Percentiles rank a stretch among this genome's conserved stretches.
phyloP scores from a whole-genome alignment of 768 basidiomycete species.

The Aureoboletus auriporus region DNA sequence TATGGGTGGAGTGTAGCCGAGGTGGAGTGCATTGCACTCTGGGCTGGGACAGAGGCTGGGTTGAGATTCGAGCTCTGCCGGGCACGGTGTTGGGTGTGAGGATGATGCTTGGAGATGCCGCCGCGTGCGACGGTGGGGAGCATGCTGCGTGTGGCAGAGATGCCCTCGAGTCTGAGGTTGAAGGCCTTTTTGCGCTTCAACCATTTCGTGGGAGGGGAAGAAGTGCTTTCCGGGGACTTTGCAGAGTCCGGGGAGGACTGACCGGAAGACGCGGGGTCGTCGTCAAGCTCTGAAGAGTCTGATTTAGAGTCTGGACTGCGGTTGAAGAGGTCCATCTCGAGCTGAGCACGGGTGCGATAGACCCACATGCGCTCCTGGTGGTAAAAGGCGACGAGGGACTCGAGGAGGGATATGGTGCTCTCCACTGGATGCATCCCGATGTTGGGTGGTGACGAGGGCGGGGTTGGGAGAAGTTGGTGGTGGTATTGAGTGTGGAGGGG shows the following conservation, averaged over 20 bases:
- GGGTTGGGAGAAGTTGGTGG: constrained; percentile 31
- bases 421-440: constrained; percentile 35
- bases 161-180: constrained; percentile 47
- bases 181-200: constrained; percentile 56
- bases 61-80: constrained; percentile 30
- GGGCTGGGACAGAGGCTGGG: constrained; percentile 23
- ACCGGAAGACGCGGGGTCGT: constrained; percentile 19
- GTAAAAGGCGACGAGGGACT: constrained; percentile 63
- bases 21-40: constrained; percentile 10
- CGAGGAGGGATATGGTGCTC: constrained; percentile 55
- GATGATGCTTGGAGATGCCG: constrained; percentile 25
- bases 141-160: constrained; percentile 28
- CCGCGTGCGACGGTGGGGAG: constrained; percentile 17
- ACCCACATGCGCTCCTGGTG: constrained; percentile 72
- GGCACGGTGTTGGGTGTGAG: constrained; percentile 26
- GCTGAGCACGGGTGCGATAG: constrained; percentile 56
- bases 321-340: constrained; percentile 45
- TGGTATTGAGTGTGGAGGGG: constrained; percentile 25
- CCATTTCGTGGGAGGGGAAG: constrained; percentile 38
- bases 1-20: constrained; percentile 15
- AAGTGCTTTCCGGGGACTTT: constrained; percentile 31
- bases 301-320: constrained; percentile 6
- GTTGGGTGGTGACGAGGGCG: constrained; percentile 30
- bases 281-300: constrained; percentile 11
- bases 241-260: constrained; percentile 18